A percentile compares a stretch with the other conserved stretches of the same genome.
Evolutionary conservation across 2,329 filamentous ascomycete genomes (phyloP).

Genomic region (Ophiostoma himal-ulmi): DNA sequence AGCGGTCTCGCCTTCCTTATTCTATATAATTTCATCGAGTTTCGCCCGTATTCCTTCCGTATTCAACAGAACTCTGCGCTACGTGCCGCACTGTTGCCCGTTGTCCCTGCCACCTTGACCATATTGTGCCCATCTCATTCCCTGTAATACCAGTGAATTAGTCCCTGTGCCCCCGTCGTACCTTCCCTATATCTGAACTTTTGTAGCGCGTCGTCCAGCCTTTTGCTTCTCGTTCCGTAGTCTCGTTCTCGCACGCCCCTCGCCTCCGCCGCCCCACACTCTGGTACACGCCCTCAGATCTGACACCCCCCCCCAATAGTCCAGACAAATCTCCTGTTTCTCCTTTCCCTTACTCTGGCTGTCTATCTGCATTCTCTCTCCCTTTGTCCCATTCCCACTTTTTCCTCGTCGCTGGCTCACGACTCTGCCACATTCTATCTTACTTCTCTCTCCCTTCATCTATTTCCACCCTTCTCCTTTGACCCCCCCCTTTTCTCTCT

Average conservation of each 20-base stretch:
- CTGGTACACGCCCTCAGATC: slow-evolving; percentile 15
- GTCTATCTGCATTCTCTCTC: neutral
- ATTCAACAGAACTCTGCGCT: neutral
- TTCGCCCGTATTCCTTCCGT: neutral
- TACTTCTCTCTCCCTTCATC: neutral
- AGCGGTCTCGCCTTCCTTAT: neutral
- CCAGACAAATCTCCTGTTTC: slow-evolving; percentile 22
- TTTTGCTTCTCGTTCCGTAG: neutral
- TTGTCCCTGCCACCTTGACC: neutral
- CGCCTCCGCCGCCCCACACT: slow-evolving; percentile 11
- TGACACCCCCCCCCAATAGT: slow-evolving; percentile 19
- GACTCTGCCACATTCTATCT: neutral
- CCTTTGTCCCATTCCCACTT: neutral
- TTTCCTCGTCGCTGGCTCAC: neutral
- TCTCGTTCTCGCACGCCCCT: slow-evolving; percentile 15
- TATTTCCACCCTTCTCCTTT: slow-evolving; percentile 9
- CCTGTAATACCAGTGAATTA: neutral
- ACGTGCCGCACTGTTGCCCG: neutral
- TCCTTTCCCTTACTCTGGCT: slow-evolving; percentile 10
- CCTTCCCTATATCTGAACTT: slow-evolving; percentile 9
- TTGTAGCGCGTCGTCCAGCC: neutral
- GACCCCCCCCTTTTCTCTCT: neutral
- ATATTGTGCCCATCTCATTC: neutral
- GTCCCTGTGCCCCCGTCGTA: neutral
- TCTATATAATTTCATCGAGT: neutral